Base-by-base conservation (phyloP, 192 early-diverging fungal genomes). In the Diversispora eburnea region DNA sequence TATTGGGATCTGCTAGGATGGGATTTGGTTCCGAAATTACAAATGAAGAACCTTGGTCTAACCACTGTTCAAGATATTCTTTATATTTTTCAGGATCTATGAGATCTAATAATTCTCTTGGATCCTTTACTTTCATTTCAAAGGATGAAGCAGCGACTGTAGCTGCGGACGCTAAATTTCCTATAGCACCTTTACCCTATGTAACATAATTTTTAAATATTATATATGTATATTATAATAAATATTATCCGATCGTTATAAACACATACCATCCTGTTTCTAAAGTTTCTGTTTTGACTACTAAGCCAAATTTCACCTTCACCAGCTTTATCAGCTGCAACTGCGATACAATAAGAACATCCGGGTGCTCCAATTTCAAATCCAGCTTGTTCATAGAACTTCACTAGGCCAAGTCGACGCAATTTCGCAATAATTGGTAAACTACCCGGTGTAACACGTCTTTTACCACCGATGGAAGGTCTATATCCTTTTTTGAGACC, bases 241-340 rank as follows among this genome's bases (percentile, higher is more conserved):
- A 17, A 60, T 43, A 12, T 47, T 15, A 8, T 59, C 42, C 20
- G 4, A 4, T 7, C 2, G n/a, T 22, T 20, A 60, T 1, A 20
- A 20, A 72, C 10, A 64, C 59, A 52, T 22, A 73, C 72, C 91
- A 92, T 92, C 72, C 91, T 87, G 81, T 92, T 92, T 82, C 88
- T 89, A 77, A 92, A 92, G 79, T 92, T 92, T 75, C 91, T 86
- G 86, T 92, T 92, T 84, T 92, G 91, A 67, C 90, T 91, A 77
- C 87, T 89, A 67, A 92, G 82, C 91, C 91, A 92, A 12, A 92
- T 85, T 78, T 92, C 90, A 49, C 91, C 91, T 51, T 90, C 90
- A 51, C 87, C 85, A 55, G 91, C 91, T 72, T 85, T 83, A 67
- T 92, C 91, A 17, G 91, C 91, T 12, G 88, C 91, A 75, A 92